Conservation (phyloP, 2,329 filamentous ascomycete species). For the Blastomyces percursus region DNA sequence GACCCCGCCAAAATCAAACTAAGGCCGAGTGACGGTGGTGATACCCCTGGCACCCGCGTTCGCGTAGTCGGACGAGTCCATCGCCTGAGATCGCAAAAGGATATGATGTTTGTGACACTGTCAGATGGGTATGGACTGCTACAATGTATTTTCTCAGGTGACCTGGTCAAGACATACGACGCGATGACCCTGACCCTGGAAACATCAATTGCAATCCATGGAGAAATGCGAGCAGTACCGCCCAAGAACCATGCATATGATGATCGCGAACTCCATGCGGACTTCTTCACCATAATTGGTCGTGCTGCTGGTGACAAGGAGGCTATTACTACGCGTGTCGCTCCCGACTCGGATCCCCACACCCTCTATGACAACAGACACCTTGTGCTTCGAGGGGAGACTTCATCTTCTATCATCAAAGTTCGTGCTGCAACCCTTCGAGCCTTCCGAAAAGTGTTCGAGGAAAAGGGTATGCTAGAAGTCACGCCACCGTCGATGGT, state of each 20-base stretch:
- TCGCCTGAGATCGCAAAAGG: constrained; percentile 68
- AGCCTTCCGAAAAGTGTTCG: constrained; percentile 69
- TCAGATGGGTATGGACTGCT: constrained; percentile 74
- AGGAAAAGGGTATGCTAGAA: constrained; percentile 66
- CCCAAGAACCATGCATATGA: constrained; percentile 67
- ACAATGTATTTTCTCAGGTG: constrained; percentile 71
- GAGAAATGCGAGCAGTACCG: constrained; percentile 74
- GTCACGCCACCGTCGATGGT: constrained; percentile 84
- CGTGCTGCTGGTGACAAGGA: constrained; percentile 77
- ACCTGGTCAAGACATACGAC: constrained; percentile 85
- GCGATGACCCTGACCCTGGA: constrained; percentile 74
- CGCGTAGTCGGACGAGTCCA: constrained; percentile 75
- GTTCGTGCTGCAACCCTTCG: constrained; percentile 70
- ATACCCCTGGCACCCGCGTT: constrained; percentile 58
- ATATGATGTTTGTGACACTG: constrained; percentile 76
- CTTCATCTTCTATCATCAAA: constrained; percentile 73
- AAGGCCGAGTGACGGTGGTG: constrained; percentile 37
- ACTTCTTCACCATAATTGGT: constrained; percentile 73
- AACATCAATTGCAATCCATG: constrained; percentile 74
- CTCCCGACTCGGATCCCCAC: constrained; percentile 57
- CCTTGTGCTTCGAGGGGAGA: constrained; percentile 74
- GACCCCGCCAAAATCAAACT: constrained; percentile 49
- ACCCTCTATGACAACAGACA: constrained; percentile 73
- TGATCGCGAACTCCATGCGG: constrained; percentile 78
- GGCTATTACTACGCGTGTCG: constrained; percentile 75